Evolutionary conservation across 2,329 filamentous ascomycete genomes (phyloP).

Genomic region (Chrysosphaeria jannelii): DNA sequence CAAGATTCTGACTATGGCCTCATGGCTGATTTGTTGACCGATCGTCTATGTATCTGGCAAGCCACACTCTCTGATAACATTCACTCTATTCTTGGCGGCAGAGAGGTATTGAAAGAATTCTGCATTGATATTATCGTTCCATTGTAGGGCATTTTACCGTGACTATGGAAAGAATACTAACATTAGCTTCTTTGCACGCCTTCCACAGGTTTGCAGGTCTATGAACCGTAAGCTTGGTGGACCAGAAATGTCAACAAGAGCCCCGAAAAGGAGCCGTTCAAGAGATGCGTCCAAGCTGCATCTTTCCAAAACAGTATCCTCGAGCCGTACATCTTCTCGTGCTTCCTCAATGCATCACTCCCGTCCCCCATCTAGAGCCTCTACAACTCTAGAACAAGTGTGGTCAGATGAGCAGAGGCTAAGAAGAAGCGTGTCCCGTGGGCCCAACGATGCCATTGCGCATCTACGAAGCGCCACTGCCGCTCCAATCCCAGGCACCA

Average conservation of each 20-base stretch:
- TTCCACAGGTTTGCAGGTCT: slow-evolving; percentile 38
- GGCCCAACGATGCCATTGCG: slow-evolving; percentile 25
- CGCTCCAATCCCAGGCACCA: slow-evolving; percentile 26
- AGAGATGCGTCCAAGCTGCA: too few species aligned
- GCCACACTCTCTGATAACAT: slow-evolving; percentile 34
- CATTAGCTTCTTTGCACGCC: slow-evolving; percentile 30
- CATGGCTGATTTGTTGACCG: slow-evolving; percentile 42
- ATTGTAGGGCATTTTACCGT: slow-evolving; percentile 25
- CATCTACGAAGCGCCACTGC: slow-evolving; percentile 40
- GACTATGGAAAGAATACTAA: slow-evolving; percentile 11
- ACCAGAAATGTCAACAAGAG: too few species aligned
- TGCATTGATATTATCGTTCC: slow-evolving; percentile 56
- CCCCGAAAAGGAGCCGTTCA: too few species aligned
- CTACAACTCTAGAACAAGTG: slow-evolving; percentile 30
- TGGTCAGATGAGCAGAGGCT: slow-evolving; percentile 27
- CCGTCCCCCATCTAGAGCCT: too few species aligned
- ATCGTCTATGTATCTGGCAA: slow-evolving; percentile 62
- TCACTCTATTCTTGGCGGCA: slow-evolving; percentile 17
- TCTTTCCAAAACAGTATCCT: too few species aligned
- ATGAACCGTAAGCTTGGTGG: slow-evolving; percentile 54
- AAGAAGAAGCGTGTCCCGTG: slow-evolving; percentile 23
- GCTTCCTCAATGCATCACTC: too few species aligned
- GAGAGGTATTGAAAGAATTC: slow-evolving; percentile 43
- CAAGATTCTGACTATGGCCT: slow-evolving; percentile 31
- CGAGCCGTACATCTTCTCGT: too few species aligned